phyloP scores from a whole-genome alignment of 2,329 filamentous ascomycete genomes.

The Cryphonectria carpinicola region DNA sequence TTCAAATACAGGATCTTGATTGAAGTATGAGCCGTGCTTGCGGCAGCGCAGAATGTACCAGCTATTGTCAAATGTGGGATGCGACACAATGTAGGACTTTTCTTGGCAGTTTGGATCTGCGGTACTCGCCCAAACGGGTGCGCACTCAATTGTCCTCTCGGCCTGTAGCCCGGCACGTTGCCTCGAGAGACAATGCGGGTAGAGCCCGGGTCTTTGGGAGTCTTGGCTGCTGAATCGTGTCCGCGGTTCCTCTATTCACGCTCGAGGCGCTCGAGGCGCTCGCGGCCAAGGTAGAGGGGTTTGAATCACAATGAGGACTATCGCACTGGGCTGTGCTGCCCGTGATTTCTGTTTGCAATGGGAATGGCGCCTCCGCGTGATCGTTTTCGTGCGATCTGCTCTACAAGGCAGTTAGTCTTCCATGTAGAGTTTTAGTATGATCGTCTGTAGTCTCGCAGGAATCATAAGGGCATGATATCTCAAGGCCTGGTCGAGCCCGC shows the following conservation, averaged over 20 bases:
- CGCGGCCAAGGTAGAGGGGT: background rate
- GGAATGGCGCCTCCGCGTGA: background rate
- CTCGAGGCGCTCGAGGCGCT: background rate
- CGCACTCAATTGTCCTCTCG: background rate
- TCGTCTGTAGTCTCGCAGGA: background rate
- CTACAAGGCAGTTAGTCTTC: background rate
- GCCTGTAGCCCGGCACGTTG: background rate
- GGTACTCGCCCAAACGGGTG: background rate
- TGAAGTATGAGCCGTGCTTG: conserved; percentile 8
- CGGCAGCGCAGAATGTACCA: conserved; percentile 13
- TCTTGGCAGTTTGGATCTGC: background rate
- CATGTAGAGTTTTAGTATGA: background rate
- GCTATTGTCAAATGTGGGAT: background rate
- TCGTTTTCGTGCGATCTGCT: background rate
- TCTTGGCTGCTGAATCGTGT: background rate
- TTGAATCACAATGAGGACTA: background rate
- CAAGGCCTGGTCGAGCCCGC: background rate
- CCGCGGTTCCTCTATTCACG: background rate
- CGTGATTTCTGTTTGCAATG: background rate
- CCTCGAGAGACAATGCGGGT: too few relatives aligned
- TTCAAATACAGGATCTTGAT: background rate
- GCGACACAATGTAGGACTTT: conserved; percentile 8
- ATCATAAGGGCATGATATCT: background rate
- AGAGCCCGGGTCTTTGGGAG: background rate
- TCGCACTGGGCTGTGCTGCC: background rate